Percentiles rank a stretch among this genome's conserved stretches.
Conservation (phyloP, 306 rosid genomes). For the Lathyrus oleraceus region DNA sequence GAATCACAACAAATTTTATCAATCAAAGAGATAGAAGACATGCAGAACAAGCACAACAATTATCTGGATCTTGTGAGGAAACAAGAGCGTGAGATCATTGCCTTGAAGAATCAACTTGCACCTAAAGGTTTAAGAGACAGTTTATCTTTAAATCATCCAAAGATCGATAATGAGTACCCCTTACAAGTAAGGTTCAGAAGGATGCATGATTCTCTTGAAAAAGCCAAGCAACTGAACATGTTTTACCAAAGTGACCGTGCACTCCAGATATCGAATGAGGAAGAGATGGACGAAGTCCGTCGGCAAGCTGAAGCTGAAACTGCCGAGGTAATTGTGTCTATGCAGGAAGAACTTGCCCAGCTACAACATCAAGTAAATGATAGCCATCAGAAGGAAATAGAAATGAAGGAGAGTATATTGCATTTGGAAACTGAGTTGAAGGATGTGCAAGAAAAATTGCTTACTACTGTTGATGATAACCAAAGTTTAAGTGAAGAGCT, state of each 20-base stretch:
- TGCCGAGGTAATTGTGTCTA: conserved; percentile 84
- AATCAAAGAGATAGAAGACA: conserved; percentile 70
- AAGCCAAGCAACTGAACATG: conserved; percentile 77
- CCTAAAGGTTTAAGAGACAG: conserved; percentile 52
- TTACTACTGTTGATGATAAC: conserved; percentile 48
- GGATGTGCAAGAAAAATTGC: conserved; percentile 55
- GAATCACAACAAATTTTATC: conserved; percentile 79
- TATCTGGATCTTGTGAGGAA: conserved; percentile 57
- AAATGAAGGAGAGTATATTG: conserved; percentile 56
- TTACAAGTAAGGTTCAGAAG: conserved; percentile 62
- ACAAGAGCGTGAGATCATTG: conserved; percentile 58
- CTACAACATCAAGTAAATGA: conserved; percentile 78
- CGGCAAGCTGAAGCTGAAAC: conserved; percentile 94
- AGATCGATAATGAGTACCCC: conserved; percentile 44
- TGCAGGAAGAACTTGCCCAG: conserved; percentile 88
- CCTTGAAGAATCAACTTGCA: conserved; percentile 57
- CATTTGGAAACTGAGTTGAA: conserved; percentile 65
- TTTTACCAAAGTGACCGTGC: conserved; percentile 78
- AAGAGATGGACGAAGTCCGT: conserved; percentile 83
- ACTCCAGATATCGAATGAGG: conserved; percentile 72
- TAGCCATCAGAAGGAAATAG: conserved; percentile 64
- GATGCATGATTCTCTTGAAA: conserved; percentile 91
- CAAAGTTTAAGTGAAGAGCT: conserved; percentile 55
- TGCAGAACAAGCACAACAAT: conserved; percentile 53
- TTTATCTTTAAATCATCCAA: conserved; percentile 42